Evolutionary conservation across 805 yeast species (phyloP).

Genomic region (Debaryomyces maramus): DNA sequence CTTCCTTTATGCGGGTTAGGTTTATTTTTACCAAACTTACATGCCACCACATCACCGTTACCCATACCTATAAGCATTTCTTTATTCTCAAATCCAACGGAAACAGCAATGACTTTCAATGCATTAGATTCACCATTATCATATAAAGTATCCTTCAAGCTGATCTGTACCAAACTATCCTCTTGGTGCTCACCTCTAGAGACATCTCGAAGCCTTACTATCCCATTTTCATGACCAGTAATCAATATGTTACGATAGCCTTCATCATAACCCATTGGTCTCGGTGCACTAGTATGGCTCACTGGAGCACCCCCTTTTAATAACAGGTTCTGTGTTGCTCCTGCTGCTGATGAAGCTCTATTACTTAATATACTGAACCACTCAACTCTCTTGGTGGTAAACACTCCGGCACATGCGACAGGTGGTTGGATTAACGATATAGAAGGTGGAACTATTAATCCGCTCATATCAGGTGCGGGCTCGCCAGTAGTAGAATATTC

Average conservation of each 20-base stretch:
- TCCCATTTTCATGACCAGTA: slow-evolving; percentile 86
- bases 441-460: slow-evolving; percentile 69
- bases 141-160: slow-evolving; percentile 33
- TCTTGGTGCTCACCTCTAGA: slow-evolving; percentile 62
- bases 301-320: slow-evolving; percentile 81
- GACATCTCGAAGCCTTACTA: slow-evolving; percentile 80
- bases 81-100: slow-evolving; percentile 75
- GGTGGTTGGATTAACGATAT: slow-evolving; percentile 77
- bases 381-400: slow-evolving; percentile 55
- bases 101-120: slow-evolving; percentile 53
- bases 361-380: slow-evolving; percentile 75
- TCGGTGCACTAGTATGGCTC: slow-evolving; percentile 19
- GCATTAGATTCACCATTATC: slow-evolving; percentile 32
- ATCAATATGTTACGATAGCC: slow-evolving; percentile 54
- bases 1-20: slow-evolving; percentile 10
- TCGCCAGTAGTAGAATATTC: slow-evolving; percentile 45
- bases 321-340: slow-evolving; percentile 46
- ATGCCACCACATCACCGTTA: slow-evolving; percentile 73
- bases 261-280: slow-evolving; percentile 35
- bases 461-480: slow-evolving; percentile 20
- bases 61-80: slow-evolving; percentile 70
- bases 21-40: slow-evolving; percentile 56
- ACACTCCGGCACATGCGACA: slow-evolving; percentile 54
- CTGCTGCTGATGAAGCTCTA: slow-evolving; percentile 33
- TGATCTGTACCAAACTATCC: slow-evolving; percentile 32